Evolutionary conservation across 164 flowering plant genomes (phyloP).

Genomic region (Sextonia rubra): DNA sequence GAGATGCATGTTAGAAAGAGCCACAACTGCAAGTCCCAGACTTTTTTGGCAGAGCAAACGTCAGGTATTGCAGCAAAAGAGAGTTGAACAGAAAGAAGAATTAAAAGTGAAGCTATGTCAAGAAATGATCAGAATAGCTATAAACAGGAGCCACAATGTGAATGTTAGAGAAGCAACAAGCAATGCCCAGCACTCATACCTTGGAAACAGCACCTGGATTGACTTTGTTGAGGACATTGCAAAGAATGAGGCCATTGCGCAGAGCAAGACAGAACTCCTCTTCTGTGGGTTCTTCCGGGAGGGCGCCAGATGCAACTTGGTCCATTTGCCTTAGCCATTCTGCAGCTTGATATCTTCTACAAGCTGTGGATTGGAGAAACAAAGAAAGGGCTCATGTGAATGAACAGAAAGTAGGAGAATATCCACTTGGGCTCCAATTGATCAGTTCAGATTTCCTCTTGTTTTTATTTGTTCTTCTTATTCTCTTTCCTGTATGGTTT

Average conservation of each 20-base stretch:
- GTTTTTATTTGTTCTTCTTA: too few relatives aligned
- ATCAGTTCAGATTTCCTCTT: not conserved
- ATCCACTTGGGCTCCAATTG: not conserved
- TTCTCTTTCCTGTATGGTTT: too few relatives aligned
- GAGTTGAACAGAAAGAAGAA: not conserved
- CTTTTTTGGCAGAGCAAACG: too few relatives aligned
- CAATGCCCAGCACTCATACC: slow-evolving; percentile 27
- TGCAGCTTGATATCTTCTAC: slow-evolving; percentile 64
- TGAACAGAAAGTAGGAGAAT: not conserved
- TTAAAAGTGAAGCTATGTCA: not conserved
- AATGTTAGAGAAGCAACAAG: not conserved
- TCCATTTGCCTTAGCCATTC: slow-evolving; percentile 86
- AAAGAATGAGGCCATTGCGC: slow-evolving; percentile 83
- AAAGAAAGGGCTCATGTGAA: not conserved
- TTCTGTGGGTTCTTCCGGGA: slow-evolving; percentile 63
- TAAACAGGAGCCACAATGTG: not conserved
- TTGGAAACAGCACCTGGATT: slow-evolving; percentile 81
- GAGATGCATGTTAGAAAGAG: not conserved
- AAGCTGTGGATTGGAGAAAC: slow-evolving; percentile 29
- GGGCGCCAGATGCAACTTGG: slow-evolving; percentile 41
- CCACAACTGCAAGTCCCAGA: too few relatives aligned
- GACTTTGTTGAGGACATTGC: slow-evolving; percentile 91
- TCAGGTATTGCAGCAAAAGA: too few relatives aligned
- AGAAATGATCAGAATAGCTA: not conserved
- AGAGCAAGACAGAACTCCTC: slow-evolving; percentile 70